These are phyloP conservation scores for Fusarium pseudonygamai DNA, from an alignment of 2,329 filamentous ascomycete species.

Conservation along the genomic window DNA sequence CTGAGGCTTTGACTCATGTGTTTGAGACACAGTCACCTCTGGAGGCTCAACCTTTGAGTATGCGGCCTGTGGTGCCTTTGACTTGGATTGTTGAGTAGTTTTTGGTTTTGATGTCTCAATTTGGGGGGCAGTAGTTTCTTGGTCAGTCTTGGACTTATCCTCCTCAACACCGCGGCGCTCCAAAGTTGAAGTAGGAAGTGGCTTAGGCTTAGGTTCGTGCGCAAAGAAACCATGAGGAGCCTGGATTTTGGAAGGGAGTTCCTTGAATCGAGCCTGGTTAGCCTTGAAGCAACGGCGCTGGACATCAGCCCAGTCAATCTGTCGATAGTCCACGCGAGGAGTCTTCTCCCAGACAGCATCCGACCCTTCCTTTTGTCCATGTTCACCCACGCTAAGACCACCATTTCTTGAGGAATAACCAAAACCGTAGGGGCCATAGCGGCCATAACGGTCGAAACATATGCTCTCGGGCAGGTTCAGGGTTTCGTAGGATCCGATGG, in stretches of 20 bases:
- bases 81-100: neutral
- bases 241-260: constrained; percentile 51
- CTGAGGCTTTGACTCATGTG: neutral
- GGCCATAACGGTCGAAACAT: constrained; percentile 92
- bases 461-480: constrained; percentile 83
- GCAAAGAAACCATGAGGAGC: constrained; percentile 63
- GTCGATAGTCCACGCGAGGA: constrained; percentile 79
- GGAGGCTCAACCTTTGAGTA: neutral
- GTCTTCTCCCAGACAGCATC: constrained; percentile 79
- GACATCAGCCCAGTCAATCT: constrained; percentile 80
- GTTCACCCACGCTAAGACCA: constrained; percentile 84
- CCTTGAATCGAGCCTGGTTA: constrained; percentile 76
- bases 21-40: constrained; percentile 9
- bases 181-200: constrained; percentile 1
- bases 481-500: constrained; percentile 86
- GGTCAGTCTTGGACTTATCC: constrained; percentile 15
- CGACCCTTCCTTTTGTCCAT: constrained; percentile 83
- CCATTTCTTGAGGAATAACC: constrained; percentile 84
- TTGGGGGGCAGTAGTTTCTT: constrained; percentile 26
- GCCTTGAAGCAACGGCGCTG: constrained; percentile 77
- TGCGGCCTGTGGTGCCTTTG: neutral
- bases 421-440: constrained; percentile 87
- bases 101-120: constrained; percentile 4
- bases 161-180: constrained; percentile 24
- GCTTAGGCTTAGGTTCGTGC: constrained; percentile 44